phyloP scores from a whole-genome alignment of 306 rosid species.

The Carpinus viminea region DNA sequence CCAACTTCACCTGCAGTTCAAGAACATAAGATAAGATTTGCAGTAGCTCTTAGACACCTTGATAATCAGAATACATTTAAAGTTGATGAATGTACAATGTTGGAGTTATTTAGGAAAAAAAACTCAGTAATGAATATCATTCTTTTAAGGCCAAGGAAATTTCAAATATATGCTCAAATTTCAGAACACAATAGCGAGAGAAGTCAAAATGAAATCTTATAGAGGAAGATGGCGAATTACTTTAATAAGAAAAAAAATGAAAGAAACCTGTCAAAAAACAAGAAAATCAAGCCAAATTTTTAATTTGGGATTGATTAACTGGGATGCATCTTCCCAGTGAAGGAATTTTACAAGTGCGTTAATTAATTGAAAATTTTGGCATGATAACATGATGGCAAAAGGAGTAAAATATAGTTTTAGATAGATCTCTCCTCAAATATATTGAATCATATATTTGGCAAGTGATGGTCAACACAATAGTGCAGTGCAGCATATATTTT shows the following conservation, averaged over 20 bases:
- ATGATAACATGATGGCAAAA: not conserved
- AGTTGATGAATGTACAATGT: constrained; percentile 16
- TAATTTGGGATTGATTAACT: not conserved
- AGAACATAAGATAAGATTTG: not conserved
- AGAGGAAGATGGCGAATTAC: not conserved
- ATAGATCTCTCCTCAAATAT: not conserved
- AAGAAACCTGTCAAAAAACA: no score
- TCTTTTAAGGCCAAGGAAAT: not conserved
- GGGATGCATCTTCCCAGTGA: not conserved
- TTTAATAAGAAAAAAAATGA: not conserved
- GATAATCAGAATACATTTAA: constrained; percentile 17
- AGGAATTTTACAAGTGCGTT: not conserved
- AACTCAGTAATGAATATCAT: not conserved
- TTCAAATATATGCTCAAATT: not conserved
- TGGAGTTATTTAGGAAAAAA: not conserved
- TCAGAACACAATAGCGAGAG: not conserved
- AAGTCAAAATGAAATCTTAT: not conserved
- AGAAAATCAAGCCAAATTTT: no score
- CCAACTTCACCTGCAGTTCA: constrained; percentile 31
- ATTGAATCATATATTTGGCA: not conserved
- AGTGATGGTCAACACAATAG: not conserved
- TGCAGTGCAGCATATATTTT: not conserved
- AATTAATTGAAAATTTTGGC: not conserved
- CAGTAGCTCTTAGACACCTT: constrained; percentile 11
- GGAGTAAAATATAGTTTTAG: not conserved